Conservation (phyloP, 208 protist genomes). For the Acanthamoeba royreba region DNA sequence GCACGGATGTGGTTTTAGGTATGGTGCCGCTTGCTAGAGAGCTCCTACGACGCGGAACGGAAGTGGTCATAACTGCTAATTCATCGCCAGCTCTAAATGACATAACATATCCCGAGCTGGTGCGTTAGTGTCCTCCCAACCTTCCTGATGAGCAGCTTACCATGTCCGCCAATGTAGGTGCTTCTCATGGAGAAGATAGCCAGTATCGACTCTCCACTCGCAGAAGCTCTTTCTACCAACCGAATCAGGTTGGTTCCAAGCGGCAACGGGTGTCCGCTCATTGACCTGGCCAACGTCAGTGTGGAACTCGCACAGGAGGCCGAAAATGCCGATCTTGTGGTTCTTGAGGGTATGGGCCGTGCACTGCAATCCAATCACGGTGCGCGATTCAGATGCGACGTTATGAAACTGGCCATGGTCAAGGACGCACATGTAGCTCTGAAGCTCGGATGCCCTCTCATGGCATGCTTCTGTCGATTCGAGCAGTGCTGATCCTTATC, state of each 20-base stretch:
- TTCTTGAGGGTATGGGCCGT: neutral
- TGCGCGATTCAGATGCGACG: neutral
- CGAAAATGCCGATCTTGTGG: neutral
- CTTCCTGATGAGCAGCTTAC: neutral
- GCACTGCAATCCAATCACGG: neutral
- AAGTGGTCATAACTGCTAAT: neutral
- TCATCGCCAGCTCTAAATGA: neutral
- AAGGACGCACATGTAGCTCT: neutral
- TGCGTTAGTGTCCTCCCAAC: neutral
- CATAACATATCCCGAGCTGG: neutral
- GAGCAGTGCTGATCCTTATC: neutral
- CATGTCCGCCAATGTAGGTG: neutral
- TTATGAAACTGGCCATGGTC: neutral
- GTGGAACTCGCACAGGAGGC: neutral
- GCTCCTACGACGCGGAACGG: neutral
- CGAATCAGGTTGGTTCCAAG: neutral
- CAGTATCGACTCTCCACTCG: neutral
- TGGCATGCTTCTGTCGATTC: neutral
- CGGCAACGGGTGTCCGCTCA: neutral
- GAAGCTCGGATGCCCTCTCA: neutral
- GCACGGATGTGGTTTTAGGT: neutral
- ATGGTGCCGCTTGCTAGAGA: neutral
- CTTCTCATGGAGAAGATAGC: neutral
- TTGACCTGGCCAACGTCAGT: neutral
- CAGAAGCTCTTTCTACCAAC: neutral